Evolutionary conservation across 1,284 basidiomycete genomes (phyloP).

Genomic region (Cryptococcus sp.): DNA sequence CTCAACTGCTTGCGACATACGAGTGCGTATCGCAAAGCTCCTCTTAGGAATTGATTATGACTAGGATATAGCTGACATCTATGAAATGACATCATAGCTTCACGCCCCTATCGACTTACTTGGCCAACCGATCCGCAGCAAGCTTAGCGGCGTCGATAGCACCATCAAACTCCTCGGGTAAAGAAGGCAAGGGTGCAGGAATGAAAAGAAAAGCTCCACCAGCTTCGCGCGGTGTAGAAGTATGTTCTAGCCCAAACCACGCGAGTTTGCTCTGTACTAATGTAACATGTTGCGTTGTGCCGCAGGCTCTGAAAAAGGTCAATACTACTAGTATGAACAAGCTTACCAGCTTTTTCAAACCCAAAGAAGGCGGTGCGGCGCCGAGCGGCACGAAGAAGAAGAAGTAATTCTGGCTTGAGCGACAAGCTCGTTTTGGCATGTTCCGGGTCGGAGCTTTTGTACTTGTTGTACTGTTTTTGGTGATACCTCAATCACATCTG

Average conservation of each 20-base stretch:
- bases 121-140: constrained; percentile 36
- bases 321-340: constrained; percentile 48
- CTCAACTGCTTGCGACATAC: constrained; percentile 15
- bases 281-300: background rate
- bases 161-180: constrained; percentile 12
- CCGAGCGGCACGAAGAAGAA: constrained; percentile 8
- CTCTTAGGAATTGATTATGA: constrained; percentile 30
- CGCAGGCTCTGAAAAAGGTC: constrained; percentile 45
- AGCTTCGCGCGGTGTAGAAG: constrained; percentile 41
- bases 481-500: too few species aligned
- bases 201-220: constrained; percentile 30
- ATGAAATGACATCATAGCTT: constrained; percentile 20
- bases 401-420: too few species aligned
- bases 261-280: background rate
- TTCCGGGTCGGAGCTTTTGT: too few species aligned
- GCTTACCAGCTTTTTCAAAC: constrained; percentile 50
- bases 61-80: constrained; percentile 5
- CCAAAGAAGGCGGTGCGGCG: constrained; percentile 28
- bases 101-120: constrained; percentile 26
- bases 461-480: too few species aligned
- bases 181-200: constrained; percentile 20
- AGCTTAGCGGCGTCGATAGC: constrained; percentile 33
- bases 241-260: constrained; percentile 8
- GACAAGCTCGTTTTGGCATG: too few species aligned
- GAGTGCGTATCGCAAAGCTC: constrained; percentile 20